These are phyloP conservation scores for Sparassis latifolia DNA, from an alignment of 1,284 basidiomycete species.

Conservation along the genomic window DNA sequence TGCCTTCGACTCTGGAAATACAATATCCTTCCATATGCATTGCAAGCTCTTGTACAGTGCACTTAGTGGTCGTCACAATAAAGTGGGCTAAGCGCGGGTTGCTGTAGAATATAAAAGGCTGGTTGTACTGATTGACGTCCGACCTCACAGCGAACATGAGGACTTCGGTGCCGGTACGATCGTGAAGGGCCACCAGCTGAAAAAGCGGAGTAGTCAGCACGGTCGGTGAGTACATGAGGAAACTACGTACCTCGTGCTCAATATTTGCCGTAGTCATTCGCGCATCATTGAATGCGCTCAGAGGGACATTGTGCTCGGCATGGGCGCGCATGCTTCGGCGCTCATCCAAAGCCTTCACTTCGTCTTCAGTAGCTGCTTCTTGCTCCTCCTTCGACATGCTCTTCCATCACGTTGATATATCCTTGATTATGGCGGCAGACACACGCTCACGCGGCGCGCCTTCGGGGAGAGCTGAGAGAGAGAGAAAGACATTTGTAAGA, in stretches of 20 bases:
- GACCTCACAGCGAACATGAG: conserved; percentile 6
- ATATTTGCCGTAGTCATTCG: not conserved
- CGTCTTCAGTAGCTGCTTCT: not conserved
- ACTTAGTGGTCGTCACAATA: conserved; percentile 2
- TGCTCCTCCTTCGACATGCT: not conserved
- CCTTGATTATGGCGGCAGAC: not conserved
- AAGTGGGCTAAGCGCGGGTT: conserved; percentile 7
- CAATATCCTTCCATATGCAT: conserved; percentile 9
- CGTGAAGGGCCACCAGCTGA: conserved; percentile 11
- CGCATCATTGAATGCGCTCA: not conserved
- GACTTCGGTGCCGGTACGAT: conserved; percentile 12
- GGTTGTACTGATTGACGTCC: conserved; percentile 3
- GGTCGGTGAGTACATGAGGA: not conserved
- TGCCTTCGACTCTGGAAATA: conserved; percentile 9
- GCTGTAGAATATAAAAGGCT: conserved; percentile 11
- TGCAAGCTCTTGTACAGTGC: not conserved
- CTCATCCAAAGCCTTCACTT: not conserved
- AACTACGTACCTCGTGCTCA: not conserved
- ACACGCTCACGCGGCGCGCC: not conserved
- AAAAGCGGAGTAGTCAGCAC: not conserved
- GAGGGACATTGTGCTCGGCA: not conserved
- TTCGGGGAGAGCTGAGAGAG: not conserved
- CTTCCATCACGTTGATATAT: not conserved
- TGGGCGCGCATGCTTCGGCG: not conserved
- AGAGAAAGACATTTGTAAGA: not conserved